Conservation (phyloP, 2,329 filamentous ascomycete genomes). For the Anisogramma anomala region DNA sequence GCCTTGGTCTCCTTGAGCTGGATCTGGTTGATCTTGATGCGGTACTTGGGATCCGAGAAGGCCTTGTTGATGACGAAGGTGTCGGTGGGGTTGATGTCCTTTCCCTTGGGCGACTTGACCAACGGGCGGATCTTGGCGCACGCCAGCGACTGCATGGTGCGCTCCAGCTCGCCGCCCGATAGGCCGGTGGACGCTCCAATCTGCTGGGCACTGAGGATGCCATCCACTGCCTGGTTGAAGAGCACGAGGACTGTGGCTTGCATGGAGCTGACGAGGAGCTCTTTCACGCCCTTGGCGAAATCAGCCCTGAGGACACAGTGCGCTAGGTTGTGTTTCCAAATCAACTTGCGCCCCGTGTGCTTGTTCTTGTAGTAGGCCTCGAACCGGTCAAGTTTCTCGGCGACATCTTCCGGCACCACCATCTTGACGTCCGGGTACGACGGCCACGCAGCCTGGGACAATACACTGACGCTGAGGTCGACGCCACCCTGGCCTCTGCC, state of each 20-base stretch:
- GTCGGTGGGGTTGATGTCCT: conserved; percentile 67
- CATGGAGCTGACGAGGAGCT: conserved; percentile 81
- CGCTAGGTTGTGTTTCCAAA: conserved; percentile 88
- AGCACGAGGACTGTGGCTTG: conserved; percentile 84
- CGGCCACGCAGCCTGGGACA: conserved; percentile 90
- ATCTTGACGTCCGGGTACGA: conserved; percentile 67
- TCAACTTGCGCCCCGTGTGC: conserved; percentile 74
- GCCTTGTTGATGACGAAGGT: conserved; percentile 69
- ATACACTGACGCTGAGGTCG: conserved; percentile 74
- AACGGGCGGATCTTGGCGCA: conserved; percentile 82
- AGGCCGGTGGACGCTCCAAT: conserved; percentile 66
- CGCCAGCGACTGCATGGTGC: conserved; percentile 88
- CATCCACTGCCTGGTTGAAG: conserved; percentile 64
- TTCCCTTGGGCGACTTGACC: conserved; percentile 71
- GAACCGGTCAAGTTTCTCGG: conserved; percentile 67
- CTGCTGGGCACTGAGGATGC: conserved; percentile 61
- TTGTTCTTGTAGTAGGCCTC: conserved; percentile 80
- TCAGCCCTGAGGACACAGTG: conserved; percentile 76
- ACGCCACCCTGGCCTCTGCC: conserved; percentile 38
- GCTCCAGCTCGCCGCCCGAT: conserved; percentile 64
- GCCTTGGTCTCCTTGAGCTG: conserved; percentile 92
- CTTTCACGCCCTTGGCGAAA: conserved; percentile 72
- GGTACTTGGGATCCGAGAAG: conserved; percentile 72
- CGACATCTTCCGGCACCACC: conserved; percentile 59
- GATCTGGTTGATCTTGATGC: conserved; percentile 98